Evolutionary conservation across 2,329 filamentous ascomycete genomes (phyloP).

Genomic region (Phialocephala sp.): DNA sequence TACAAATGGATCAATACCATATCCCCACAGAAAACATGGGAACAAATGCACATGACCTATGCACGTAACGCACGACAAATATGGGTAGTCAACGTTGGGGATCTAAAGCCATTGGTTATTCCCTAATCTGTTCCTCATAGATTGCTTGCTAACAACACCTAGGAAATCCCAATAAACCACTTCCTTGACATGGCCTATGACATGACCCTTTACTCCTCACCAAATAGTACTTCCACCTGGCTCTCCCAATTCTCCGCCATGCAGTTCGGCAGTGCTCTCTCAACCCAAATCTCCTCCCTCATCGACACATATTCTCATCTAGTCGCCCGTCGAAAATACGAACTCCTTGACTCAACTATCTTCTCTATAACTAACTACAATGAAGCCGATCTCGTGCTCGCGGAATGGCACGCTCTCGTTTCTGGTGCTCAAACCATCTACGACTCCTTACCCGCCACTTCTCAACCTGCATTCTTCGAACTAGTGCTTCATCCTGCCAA

Average conservation of each 20-base stretch:
- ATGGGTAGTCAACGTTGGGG: conserved; percentile 8
- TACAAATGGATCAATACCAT: conserved; percentile 69
- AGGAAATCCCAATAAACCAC: conserved; percentile 31
- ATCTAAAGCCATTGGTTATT: conserved; percentile 53
- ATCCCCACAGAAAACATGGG: conserved; percentile 46
- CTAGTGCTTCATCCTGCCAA: conserved; percentile 28
- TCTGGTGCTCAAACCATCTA: conserved; percentile 25
- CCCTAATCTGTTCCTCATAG: not conserved
- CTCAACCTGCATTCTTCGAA: conserved; percentile 30
- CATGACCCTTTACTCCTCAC: conserved; percentile 21
- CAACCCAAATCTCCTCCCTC: conserved; percentile 21
- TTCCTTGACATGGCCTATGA: conserved; percentile 32
- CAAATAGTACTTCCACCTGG: conserved; percentile 23
- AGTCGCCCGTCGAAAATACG: conserved; percentile 26
- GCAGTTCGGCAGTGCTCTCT: conserved; percentile 24
- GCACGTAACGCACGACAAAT: not conserved
- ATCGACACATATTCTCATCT: conserved; percentile 23
- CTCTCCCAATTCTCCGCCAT: conserved; percentile 22
- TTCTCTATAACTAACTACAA: conserved; percentile 29
- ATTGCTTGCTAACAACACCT: not conserved
- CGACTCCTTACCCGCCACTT: conserved; percentile 18
- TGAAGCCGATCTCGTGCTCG: conserved; percentile 24
- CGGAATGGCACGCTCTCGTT: conserved; percentile 22
- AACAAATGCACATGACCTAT: conserved; percentile 40
- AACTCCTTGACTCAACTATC: conserved; percentile 25